Conservation (phyloP, 2,329 filamentous ascomycete genomes). For the Colletotrichum incanum region DNA sequence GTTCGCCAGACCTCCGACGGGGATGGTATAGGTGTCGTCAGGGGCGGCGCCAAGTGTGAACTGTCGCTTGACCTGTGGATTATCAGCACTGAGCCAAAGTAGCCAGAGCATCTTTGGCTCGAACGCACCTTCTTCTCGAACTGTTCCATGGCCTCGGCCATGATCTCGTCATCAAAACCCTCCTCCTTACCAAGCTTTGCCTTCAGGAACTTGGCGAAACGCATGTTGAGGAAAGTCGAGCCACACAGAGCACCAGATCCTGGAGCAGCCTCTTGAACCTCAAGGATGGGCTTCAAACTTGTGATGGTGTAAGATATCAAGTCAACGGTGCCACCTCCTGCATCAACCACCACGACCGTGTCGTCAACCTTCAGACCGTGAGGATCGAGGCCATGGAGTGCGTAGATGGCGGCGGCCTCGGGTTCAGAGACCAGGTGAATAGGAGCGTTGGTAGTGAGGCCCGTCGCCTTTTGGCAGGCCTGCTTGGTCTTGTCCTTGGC, state of each 20-base stretch:
- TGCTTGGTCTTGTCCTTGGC: constrained; percentile 66
- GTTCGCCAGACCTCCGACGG: constrained; percentile 53
- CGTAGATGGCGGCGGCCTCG: constrained; percentile 67
- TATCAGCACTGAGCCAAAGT: constrained; percentile 47
- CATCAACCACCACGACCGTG: constrained; percentile 68
- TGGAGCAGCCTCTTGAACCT: constrained; percentile 64
- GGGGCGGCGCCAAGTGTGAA: constrained; percentile 53
- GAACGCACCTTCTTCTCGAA: constrained; percentile 59
- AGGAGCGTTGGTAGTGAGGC: constrained; percentile 50
- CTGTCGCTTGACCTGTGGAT: constrained; percentile 49
- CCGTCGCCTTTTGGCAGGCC: constrained; percentile 58
- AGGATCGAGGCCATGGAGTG: constrained; percentile 60
- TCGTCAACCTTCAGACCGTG: constrained; percentile 61
- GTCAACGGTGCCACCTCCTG: constrained; percentile 69
- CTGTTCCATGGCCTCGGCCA: constrained; percentile 57
- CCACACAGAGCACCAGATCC: constrained; percentile 67
- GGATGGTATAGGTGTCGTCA: constrained; percentile 56
- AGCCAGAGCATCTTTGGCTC: constrained; percentile 24
- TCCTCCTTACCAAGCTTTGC: constrained; percentile 60
- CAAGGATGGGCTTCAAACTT: constrained; percentile 59
- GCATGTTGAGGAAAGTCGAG: constrained; percentile 64
- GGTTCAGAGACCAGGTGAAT: constrained; percentile 67
- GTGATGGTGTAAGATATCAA: constrained; percentile 68
- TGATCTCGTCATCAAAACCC: constrained; percentile 59
- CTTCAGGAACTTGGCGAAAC: constrained; percentile 62